These are phyloP conservation scores for Leersia perrieri DNA, from an alignment of 176 grass and related monocot species.

Conservation along the genomic window DNA sequence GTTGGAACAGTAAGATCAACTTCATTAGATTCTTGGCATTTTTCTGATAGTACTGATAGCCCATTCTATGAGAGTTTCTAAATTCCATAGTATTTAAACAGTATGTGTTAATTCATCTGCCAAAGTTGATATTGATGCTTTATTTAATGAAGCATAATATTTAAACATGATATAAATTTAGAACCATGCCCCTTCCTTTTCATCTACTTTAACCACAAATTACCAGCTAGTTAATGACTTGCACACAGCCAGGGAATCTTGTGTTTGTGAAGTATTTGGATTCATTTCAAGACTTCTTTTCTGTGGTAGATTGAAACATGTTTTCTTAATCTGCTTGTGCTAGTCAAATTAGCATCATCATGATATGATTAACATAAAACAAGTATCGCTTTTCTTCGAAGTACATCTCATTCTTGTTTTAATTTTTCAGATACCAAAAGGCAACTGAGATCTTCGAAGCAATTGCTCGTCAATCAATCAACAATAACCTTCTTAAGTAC, in stretches of 20 bases:
- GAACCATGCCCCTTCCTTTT: neutral
- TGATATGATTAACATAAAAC: neutral
- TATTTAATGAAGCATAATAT: neutral
- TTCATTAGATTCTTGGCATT: constrained; percentile 7
- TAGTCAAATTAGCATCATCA: neutral
- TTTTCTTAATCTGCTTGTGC: neutral
- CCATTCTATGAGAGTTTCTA: neutral
- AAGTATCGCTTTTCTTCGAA: neutral
- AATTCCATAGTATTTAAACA: neutral
- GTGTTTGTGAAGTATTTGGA: no score
- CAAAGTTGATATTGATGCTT: neutral
- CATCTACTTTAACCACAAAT: neutral
- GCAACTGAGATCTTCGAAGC: constrained; percentile 90
- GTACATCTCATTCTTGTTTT: constrained; percentile 11
- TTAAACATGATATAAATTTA: no score
- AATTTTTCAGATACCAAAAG: constrained; percentile 68
- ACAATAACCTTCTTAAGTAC: constrained; percentile 97
- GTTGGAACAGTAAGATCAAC: constrained; percentile 87
- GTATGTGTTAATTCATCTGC: neutral
- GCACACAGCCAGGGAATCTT: neutral
- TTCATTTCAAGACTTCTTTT: no score
- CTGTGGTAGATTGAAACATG: neutral
- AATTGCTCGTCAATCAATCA: constrained; percentile 84
- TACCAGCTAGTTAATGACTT: neutral
- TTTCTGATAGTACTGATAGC: neutral